Conservation (phyloP, 2,329 filamentous ascomycete species). For the Colletotrichum viniferum region DNA sequence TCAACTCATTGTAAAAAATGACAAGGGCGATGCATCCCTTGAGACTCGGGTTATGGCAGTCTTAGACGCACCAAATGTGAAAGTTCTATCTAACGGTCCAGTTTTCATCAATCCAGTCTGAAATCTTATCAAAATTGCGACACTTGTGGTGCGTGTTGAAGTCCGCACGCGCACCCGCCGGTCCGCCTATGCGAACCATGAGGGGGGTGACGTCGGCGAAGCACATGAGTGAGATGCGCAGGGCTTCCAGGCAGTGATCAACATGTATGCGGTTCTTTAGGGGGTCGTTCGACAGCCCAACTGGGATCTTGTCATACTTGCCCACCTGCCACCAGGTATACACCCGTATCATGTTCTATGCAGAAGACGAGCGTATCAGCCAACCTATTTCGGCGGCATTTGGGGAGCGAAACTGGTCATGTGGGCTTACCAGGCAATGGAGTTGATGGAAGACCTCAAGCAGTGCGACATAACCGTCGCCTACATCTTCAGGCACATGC, state of each 20-base stretch:
- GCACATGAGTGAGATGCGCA: conserved; percentile 23
- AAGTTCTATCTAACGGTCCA: background rate
- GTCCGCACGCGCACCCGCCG: conserved; percentile 5
- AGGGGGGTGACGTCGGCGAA: conserved; percentile 22
- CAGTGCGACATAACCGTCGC: conserved; percentile 5
- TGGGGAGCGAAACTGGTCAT: background rate
- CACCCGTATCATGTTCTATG: conserved; percentile 20
- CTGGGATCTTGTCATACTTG: conserved; percentile 4
- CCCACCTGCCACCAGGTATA: conserved; percentile 16
- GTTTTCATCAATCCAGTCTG: conserved; percentile 21
- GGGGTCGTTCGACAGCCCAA: conserved; percentile 1
- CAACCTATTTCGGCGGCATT: background rate
- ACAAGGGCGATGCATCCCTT: background rate
- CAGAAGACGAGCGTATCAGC: background rate
- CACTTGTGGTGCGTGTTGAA: conserved; percentile 24
- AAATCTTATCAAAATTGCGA: conserved; percentile 20
- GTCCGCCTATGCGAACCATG: conserved; percentile 1
- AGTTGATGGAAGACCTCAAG: conserved; percentile 23
- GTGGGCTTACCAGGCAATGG: conserved; percentile 16
- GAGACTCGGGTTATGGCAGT: background rate
- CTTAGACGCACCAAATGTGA: background rate
- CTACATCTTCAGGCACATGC: background rate
- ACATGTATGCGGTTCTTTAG: conserved; percentile 20
- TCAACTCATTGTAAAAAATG: background rate
- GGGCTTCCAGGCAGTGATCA: conserved; percentile 22